Conservation (phyloP, 305 asterid genomes). For the Striga hermonthica region DNA sequence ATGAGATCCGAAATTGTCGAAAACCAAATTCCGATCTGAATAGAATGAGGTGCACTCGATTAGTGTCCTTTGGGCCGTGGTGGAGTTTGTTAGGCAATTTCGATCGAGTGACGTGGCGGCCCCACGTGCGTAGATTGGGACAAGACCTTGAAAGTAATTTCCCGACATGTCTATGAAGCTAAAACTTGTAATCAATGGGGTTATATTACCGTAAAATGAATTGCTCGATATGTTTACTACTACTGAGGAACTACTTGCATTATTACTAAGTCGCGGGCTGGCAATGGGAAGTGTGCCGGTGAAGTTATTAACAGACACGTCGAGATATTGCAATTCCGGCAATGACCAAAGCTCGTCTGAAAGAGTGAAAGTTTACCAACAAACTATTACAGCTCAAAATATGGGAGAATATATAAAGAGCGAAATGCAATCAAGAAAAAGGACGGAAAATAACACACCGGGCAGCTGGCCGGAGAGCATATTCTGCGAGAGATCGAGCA, state of each 20-base stretch:
- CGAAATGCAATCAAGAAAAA: constrained; percentile 42
- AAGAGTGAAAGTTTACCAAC: constrained; percentile 24
- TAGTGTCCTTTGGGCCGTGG: constrained; percentile 50
- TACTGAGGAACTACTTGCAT: constrained; percentile 32
- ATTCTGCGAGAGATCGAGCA: constrained; percentile 65
- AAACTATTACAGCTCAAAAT: constrained; percentile 42
- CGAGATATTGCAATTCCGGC: constrained; percentile 40
- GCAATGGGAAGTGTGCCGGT: constrained; percentile 51
- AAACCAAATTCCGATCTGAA: constrained; percentile 54
- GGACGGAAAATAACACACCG: constrained; percentile 40
- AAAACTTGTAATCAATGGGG: constrained; percentile 48
- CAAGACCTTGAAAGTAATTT: constrained; percentile 69
- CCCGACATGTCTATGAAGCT: constrained; percentile 56
- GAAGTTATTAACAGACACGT: constrained; percentile 44
- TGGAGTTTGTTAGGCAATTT: constrained; percentile 63
- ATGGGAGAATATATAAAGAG: constrained; percentile 7
- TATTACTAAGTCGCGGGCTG: constrained; percentile 35
- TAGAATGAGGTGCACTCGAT: constrained; percentile 67
- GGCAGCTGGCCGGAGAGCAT: constrained; percentile 54
- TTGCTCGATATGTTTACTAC: constrained; percentile 61
- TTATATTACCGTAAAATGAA: constrained; percentile 61
- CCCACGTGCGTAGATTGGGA: constrained; percentile 54
- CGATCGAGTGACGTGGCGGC: constrained; percentile 35
- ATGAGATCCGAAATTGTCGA: constrained; percentile 69
- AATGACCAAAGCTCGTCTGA: constrained; percentile 41